Evolutionary conservation across 169 alveolate species (phyloP).

Genomic region (Neospora caninum): DNA sequence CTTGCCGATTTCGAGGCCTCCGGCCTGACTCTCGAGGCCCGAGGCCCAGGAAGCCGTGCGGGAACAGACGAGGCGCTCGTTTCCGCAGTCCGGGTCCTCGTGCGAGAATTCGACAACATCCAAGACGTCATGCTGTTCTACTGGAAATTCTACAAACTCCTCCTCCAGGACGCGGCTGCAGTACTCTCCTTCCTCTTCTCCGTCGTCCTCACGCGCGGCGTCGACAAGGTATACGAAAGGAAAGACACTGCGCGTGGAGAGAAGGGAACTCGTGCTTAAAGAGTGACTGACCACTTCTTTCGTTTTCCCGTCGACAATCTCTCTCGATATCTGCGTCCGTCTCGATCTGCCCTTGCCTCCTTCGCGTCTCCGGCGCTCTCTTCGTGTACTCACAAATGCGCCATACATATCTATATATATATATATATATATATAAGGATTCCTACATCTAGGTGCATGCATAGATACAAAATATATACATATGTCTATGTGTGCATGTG

Average conservation of each 20-base stretch:
- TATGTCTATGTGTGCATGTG: background rate
- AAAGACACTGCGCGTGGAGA: background rate
- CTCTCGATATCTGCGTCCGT: no score
- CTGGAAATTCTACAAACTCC: slow-evolving; percentile 6
- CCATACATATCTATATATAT: background rate
- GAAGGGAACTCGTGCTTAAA: no score
- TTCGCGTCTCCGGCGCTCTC: no score
- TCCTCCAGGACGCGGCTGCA: background rate
- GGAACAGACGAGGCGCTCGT: background rate
- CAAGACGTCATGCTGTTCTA: slow-evolving; percentile 42
- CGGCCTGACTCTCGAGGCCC: background rate
- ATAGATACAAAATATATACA: background rate
- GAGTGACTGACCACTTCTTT: no score
- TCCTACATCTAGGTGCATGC: no score
- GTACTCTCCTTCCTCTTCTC: slow-evolving; percentile 16
- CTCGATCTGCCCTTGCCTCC: no score
- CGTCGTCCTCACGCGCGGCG: slow-evolving; percentile 52
- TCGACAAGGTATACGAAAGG: background rate
- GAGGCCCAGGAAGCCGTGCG: background rate
- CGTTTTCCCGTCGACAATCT: no score
- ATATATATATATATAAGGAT: background rate
- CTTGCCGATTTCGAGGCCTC: background rate
- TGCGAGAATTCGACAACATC: background rate
- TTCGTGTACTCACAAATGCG: background rate
- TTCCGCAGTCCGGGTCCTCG: background rate